Conservation (phyloP, 2,329 filamentous ascomycete genomes). For the Fusarium sp. region DNA sequence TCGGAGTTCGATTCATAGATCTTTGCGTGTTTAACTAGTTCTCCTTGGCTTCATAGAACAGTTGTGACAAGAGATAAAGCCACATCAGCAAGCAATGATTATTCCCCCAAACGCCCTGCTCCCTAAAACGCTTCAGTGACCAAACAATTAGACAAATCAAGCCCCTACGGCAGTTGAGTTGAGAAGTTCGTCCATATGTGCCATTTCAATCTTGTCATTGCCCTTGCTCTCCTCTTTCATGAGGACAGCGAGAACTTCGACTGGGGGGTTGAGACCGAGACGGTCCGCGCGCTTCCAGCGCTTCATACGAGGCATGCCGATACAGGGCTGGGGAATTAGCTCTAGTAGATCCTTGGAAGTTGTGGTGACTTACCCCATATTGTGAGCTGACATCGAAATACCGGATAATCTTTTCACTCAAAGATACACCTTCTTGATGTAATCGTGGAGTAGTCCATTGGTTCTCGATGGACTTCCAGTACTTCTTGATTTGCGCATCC, state of each 20-base stretch:
- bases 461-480: constrained; percentile 80
- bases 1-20: constrained; percentile 37
- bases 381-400: constrained; percentile 94
- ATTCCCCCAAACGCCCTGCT: constrained; percentile 41
- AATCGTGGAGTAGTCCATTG: constrained; percentile 75
- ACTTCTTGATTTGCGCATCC: constrained; percentile 75
- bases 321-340: constrained; percentile 71
- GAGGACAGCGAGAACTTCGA: constrained; percentile 89
- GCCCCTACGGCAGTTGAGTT: constrained; percentile 60
- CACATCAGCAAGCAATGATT: constrained; percentile 28
- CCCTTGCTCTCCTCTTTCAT: constrained; percentile 74
- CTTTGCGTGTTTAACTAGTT: constrained; percentile 17
- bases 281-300: constrained; percentile 88
- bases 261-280: constrained; percentile 85
- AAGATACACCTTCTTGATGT: constrained; percentile 77
- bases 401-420: constrained; percentile 86
- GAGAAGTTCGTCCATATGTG: constrained; percentile 78
- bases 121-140: constrained; percentile 21
- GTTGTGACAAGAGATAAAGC: constrained; percentile 31
- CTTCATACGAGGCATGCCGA: constrained; percentile 82
- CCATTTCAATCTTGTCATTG: constrained; percentile 67
- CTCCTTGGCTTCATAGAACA: constrained; percentile 27
- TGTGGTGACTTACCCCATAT: constrained; percentile 80
- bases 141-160: constrained; percentile 29
- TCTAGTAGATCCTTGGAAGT: background rate